phyloP scores from a whole-genome alignment of 768 basidiomycete genomes.

The Mycena galericulata region DNA sequence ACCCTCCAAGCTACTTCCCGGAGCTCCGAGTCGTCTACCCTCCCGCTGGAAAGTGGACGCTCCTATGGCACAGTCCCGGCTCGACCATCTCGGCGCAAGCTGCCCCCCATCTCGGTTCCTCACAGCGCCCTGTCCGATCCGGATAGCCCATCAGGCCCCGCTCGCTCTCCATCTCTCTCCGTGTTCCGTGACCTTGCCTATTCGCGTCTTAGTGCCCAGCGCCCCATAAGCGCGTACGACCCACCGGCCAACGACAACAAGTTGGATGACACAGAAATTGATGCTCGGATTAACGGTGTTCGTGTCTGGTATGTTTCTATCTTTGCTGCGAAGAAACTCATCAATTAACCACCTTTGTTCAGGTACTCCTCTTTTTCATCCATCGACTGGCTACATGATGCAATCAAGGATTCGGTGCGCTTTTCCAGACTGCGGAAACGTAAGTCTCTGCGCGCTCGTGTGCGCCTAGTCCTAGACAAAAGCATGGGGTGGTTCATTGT shows the following conservation, averaged over 20 bases:
- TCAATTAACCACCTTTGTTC: background rate
- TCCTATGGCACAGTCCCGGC: conserved; percentile 71
- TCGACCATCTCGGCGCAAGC: conserved; percentile 41
- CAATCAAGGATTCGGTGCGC: conserved; percentile 92
- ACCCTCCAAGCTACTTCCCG: conserved; percentile 36
- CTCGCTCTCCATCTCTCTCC: conserved; percentile 50
- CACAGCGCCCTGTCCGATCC: conserved; percentile 55
- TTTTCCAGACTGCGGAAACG: conserved; percentile 77
- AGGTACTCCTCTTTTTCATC: conserved; percentile 87
- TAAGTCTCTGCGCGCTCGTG: conserved; percentile 75
- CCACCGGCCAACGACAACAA: conserved; percentile 54
- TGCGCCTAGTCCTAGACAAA: conserved; percentile 77
- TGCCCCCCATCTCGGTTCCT: conserved; percentile 44
- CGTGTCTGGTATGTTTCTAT: conserved; percentile 80
- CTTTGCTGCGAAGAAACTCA: background rate
- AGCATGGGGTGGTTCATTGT: conserved; percentile 91
- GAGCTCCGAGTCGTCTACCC: conserved; percentile 49
- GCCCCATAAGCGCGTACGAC: conserved; percentile 84
- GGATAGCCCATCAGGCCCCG: conserved; percentile 48
- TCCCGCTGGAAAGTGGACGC: conserved; percentile 45
- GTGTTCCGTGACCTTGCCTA: conserved; percentile 54
- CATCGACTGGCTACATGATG: conserved; percentile 97
- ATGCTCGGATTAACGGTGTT: conserved; percentile 84
- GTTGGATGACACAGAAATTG: conserved; percentile 59
- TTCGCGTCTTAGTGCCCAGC: conserved; percentile 58